Conservation (phyloP, 2,329 filamentous ascomycete genomes). For the Colletotrichum sp. region DNA sequence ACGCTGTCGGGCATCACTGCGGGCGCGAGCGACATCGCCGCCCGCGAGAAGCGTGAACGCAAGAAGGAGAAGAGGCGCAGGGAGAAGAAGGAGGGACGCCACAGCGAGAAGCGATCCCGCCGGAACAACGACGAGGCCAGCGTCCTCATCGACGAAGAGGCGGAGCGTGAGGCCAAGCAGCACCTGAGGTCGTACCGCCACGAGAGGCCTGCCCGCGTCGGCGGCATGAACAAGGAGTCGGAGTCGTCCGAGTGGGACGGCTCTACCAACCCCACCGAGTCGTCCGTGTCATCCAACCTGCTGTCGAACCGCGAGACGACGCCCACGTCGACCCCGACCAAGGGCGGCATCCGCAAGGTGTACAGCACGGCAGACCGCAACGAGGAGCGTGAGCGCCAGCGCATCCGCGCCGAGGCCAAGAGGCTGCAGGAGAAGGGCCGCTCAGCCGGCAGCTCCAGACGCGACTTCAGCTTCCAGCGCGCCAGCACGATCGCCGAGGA, state of each 20-base stretch:
- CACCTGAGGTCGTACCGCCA: conserved; percentile 85
- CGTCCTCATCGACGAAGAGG: conserved; percentile 65
- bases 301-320: conserved; percentile 62
- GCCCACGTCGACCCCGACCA: conserved; percentile 59
- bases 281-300: conserved; percentile 67
- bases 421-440: conserved; percentile 60
- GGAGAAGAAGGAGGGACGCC: conserved; percentile 36
- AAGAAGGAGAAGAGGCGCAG: conserved; percentile 53
- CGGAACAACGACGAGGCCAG: conserved; percentile 45
- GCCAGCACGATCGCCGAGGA: conserved; percentile 37
- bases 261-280: conserved; percentile 69
- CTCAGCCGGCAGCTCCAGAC: conserved; percentile 33
- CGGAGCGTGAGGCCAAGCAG: conserved; percentile 67
- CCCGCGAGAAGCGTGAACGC: conserved; percentile 61
- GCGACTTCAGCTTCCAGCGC: conserved; percentile 61
- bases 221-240: conserved; percentile 82
- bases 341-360: conserved; percentile 64
- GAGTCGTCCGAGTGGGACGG: conserved; percentile 85
- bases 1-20: conserved; percentile 62
- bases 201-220: conserved; percentile 85
- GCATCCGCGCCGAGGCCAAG: conserved; percentile 60
- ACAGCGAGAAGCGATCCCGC: conserved; percentile 31
- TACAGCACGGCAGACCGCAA: conserved; percentile 65
- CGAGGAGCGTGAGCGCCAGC: conserved; percentile 56
- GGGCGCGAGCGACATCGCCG: conserved; percentile 59